Base-by-base conservation (phyloP, 2,329 filamentous ascomycete genomes). In the Epichloe brachyelytri region DNA sequence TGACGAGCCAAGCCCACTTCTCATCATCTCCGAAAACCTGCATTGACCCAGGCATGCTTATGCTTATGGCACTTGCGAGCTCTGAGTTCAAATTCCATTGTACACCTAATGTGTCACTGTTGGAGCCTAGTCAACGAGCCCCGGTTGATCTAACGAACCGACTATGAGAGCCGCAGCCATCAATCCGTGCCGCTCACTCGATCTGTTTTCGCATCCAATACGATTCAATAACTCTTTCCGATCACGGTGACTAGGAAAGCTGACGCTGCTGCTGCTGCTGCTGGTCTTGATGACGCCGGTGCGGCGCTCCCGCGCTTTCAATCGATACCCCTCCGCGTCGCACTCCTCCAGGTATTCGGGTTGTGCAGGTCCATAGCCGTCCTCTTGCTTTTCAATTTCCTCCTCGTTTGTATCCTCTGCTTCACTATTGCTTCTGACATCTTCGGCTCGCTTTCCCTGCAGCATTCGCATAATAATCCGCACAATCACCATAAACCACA, bases 211-310 rank as follows among this genome's bases (percentile, higher is more conserved):
- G 22, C 45, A 46, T 22, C 45, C 45, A n/a, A 46, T 46, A 22
- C 45, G 45, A 10, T 46, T 46, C 43, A 45, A 34, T 19, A 45
- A 6, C 43, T 45, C 43, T 36, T 37, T 46, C 6, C 45, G 30
- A 20, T 38, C 33, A 90, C 68, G 58, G 97, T 95, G 82, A 95
- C 86, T 55, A 74, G 76, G 62, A 97, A 95, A 86, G 89, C 19
- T 17, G n/a, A 43, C 19, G 39, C 19, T 41, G 15, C 39, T 12
- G 17, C 17, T 11, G 19, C 17, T 8, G 39, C 17, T 12, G 39
- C 11, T 43, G n/a, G 19, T 20, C n/a, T 43, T 43, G 39, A n/a
- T 22, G 14, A n/a, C 19, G 19, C 39, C 39, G 19, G 39, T 19
- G 17, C 39, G 39, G 10, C 14, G 36, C 12, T 38, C 36, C 36